Evolutionary conservation across 2,329 filamentous ascomycete species (phyloP).

Genomic region (Penicillium sp.): DNA sequence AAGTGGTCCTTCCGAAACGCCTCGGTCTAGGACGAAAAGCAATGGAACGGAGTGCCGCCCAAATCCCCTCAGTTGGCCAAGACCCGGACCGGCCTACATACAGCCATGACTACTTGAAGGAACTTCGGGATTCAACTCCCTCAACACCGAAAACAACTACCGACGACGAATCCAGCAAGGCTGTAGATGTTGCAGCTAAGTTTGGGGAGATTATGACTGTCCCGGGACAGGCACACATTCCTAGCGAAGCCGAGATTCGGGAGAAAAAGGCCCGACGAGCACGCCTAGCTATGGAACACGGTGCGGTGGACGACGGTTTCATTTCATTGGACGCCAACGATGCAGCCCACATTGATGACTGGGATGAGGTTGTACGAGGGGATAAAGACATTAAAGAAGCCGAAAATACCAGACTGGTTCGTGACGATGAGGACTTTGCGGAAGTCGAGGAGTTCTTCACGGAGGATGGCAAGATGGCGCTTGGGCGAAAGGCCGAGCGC

Average conservation of each 20-base stretch:
- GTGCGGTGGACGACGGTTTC: slow-evolving; percentile 61
- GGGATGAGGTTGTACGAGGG: slow-evolving; percentile 45
- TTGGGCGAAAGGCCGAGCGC: slow-evolving; percentile 75
- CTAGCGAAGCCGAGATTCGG: slow-evolving; percentile 78
- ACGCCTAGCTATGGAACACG: slow-evolving; percentile 69
- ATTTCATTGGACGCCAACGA: slow-evolving; percentile 43
- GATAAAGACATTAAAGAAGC: slow-evolving; percentile 58
- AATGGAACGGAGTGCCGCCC: slow-evolving; percentile 63
- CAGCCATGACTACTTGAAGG: slow-evolving; percentile 79
- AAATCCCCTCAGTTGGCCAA: slow-evolving; percentile 56
- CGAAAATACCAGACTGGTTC: slow-evolving; percentile 66
- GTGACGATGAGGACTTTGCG: slow-evolving; percentile 86
- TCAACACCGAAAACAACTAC: slow-evolving; percentile 64
- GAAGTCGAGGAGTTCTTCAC: slow-evolving; percentile 93
- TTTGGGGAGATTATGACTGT: slow-evolving; percentile 45
- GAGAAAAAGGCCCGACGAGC: slow-evolving; percentile 88
- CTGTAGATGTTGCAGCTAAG: slow-evolving; percentile 51
- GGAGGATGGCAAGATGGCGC: slow-evolving; percentile 74
- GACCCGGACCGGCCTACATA: slow-evolving; percentile 75
- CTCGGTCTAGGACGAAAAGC: slow-evolving; percentile 62
- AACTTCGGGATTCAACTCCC: slow-evolving; percentile 81
- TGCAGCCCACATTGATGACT: slow-evolving; percentile 43
- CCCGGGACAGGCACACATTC: slow-evolving; percentile 53
- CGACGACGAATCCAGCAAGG: slow-evolving; percentile 50
- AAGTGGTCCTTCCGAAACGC: slow-evolving; percentile 59